Evolutionary conservation across 192 early-diverging fungal genomes (phyloP).

Genomic region (Gonapodya sp.): DNA sequence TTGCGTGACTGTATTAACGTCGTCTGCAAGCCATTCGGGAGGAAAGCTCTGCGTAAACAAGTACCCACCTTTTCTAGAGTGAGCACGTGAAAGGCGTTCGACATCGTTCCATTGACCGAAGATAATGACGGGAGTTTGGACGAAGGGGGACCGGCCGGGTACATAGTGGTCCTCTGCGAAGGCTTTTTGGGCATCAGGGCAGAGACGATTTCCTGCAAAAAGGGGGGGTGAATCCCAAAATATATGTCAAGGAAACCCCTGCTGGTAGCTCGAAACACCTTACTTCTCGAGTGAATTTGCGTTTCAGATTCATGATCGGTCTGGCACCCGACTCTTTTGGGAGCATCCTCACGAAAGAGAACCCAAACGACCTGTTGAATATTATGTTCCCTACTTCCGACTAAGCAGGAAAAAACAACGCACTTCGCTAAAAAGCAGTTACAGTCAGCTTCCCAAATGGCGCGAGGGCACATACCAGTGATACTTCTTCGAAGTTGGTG

Average conservation of each 20-base stretch:
- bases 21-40: too few relatives aligned
- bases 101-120: slow-evolving; percentile 40
- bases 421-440: background rate
- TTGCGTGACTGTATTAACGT: background rate
- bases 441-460: background rate
- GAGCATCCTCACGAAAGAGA: slow-evolving; percentile 65
- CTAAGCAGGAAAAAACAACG: background rate
- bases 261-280: background rate
- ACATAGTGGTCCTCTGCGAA: background rate
- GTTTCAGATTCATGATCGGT: slow-evolving; percentile 64
- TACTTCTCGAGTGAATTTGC: slow-evolving; percentile 13
- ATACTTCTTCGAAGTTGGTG: background rate
- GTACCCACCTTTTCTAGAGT: slow-evolving; percentile 33
- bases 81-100: slow-evolving; percentile 45
- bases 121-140: background rate
- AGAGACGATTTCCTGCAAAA: background rate
- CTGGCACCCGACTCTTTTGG: slow-evolving; percentile 70
- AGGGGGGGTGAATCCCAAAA: background rate
- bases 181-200: background rate
- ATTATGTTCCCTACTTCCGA: background rate
- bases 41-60: too few relatives aligned
- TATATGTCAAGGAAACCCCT: background rate
- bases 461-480: background rate
- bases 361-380: slow-evolving; percentile 21
- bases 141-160: background rate